Evolutionary conservation across 2,329 filamentous ascomycete genomes (phyloP).

Genomic region (Calonectria honghensis): DNA sequence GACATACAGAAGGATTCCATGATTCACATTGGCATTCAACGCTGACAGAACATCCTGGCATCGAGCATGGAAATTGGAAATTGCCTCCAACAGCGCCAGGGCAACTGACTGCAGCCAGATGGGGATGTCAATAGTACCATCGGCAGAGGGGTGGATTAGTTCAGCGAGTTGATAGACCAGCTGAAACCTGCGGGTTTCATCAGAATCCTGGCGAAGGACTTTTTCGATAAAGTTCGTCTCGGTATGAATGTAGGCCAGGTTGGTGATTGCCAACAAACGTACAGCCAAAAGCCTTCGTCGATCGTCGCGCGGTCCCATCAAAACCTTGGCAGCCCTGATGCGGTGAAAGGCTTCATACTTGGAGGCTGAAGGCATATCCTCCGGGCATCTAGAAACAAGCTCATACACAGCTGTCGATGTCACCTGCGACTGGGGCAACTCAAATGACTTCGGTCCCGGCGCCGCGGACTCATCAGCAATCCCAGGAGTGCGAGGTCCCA

Average conservation of each 20-base stretch:
- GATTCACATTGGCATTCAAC: slow-evolving; percentile 96
- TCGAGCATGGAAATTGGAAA: slow-evolving; percentile 86
- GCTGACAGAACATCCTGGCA: slow-evolving; percentile 89
- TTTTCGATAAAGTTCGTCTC: slow-evolving; percentile 91
- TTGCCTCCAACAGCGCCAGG: slow-evolving; percentile 87
- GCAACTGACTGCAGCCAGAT: slow-evolving; percentile 88
- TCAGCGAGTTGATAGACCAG: slow-evolving; percentile 94
- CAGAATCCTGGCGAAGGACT: slow-evolving; percentile 89
- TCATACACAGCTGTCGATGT: slow-evolving; percentile 72
- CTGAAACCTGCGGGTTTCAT: slow-evolving; percentile 92
- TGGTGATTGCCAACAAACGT: slow-evolving; percentile 90
- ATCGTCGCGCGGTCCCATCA: slow-evolving; percentile 78
- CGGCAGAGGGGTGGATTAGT: slow-evolving; percentile 87
- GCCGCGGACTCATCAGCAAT: slow-evolving; percentile 58
- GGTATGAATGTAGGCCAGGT: slow-evolving; percentile 90
- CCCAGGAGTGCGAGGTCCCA: slow-evolving; percentile 65
- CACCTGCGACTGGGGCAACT: slow-evolving; percentile 77
- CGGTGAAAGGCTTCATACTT: slow-evolving; percentile 92
- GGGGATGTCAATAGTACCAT: slow-evolving; percentile 81
- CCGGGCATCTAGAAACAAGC: slow-evolving; percentile 73
- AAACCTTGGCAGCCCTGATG: slow-evolving; percentile 87
- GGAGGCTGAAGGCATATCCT: slow-evolving; percentile 81
- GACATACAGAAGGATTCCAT: slow-evolving; percentile 94
- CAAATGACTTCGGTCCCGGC: slow-evolving; percentile 75
- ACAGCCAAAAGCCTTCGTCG: slow-evolving; percentile 87